Conservation (phyloP, 2,329 filamentous ascomycete genomes). For the Xylariaceae sp. region DNA sequence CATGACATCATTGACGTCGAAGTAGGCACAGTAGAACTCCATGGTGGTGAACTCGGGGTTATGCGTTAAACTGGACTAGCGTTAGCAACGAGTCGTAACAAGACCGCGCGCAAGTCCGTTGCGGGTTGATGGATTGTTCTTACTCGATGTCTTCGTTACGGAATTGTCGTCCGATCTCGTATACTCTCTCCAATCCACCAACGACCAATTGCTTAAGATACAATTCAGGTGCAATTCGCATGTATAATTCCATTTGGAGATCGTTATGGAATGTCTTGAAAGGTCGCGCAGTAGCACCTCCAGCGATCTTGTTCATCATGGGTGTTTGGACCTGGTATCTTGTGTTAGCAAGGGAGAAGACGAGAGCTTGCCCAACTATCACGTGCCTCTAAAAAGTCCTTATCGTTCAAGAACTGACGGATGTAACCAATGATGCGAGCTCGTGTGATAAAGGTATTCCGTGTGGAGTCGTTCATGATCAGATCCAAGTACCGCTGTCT, state of each 20-base stretch:
- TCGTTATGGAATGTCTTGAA: constrained; percentile 98
- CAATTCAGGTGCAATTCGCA: constrained; percentile 91
- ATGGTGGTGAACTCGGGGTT: constrained; percentile 98
- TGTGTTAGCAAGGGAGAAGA: neutral
- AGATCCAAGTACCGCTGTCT: constrained; percentile 92
- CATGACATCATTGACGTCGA: constrained; percentile 89
- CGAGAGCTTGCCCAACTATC: neutral
- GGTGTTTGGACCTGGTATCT: constrained; percentile 63
- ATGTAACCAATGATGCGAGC: constrained; percentile 87
- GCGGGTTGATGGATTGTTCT: neutral
- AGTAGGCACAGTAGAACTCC: constrained; percentile 95
- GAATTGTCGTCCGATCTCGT: constrained; percentile 94
- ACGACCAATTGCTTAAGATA: constrained; percentile 97
- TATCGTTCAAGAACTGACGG: constrained; percentile 80
- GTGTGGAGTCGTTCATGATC: constrained; percentile 89
- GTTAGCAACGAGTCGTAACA: too few species aligned
- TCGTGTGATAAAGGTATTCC: constrained; percentile 78
- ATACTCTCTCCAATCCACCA: constrained; percentile 89
- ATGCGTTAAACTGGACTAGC: constrained; percentile 68
- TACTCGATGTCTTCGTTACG: constrained; percentile 83
- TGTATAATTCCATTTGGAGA: constrained; percentile 86
- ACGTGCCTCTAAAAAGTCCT: constrained; percentile 80
- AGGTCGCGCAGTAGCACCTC: constrained; percentile 90
- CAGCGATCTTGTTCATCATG: constrained; percentile 95
- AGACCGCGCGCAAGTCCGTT: too few species aligned